Conservation (phyloP, 2,329 filamentous ascomycete species). For the Didymella lethalis region DNA sequence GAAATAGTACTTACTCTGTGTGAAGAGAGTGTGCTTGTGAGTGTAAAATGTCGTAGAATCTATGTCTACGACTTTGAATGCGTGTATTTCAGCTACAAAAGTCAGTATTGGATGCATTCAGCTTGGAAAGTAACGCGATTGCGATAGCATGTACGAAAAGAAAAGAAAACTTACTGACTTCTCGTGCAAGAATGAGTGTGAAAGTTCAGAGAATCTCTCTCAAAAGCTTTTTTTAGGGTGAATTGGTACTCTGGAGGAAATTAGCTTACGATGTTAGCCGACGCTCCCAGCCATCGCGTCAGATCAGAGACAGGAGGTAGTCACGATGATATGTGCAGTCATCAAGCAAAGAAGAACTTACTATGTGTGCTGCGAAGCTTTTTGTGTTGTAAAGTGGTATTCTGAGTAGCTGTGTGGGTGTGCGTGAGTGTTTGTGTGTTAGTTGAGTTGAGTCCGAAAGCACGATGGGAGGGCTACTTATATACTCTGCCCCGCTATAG, state of each 20-base stretch:
- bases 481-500: not conserved
- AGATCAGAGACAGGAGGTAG: not conserved
- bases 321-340: not conserved
- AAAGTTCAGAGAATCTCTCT: not conserved
- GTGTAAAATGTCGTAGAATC: not conserved
- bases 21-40: not conserved
- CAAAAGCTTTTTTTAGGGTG: not conserved
- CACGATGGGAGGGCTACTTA: not conserved
- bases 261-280: not conserved
- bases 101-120: not conserved
- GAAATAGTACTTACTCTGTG: not conserved
- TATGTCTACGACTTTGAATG: not conserved
- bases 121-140: no score
- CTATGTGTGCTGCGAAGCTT: not conserved
- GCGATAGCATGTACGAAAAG: no score
- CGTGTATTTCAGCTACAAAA: no score
- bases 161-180: no score
- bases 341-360: not conserved
- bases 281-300: not conserved
- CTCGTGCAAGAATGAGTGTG: not conserved
- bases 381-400: not conserved
- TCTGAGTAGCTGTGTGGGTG: not conserved
- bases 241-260: not conserved
- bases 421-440: no score
- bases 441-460: not conserved